Evolutionary conservation across 75 land plant genomes (phyloP).

Genomic region (Azolla pinnata): DNA sequence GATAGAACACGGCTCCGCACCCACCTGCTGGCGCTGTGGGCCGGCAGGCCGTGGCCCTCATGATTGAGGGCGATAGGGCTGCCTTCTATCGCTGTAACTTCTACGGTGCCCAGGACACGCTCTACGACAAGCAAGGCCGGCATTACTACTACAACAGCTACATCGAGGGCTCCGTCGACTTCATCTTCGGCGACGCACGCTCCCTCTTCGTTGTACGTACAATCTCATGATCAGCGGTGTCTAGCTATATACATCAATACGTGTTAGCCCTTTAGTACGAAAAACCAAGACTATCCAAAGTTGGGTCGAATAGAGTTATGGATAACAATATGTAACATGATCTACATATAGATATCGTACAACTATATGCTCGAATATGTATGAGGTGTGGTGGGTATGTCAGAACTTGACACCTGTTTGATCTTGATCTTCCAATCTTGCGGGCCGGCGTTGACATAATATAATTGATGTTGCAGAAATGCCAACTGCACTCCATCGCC

Average conservation of each 20-base stretch:
- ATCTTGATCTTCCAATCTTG: too few relatives aligned
- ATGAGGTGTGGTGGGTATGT: too few relatives aligned
- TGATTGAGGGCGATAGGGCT: constrained; percentile 61
- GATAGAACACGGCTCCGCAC: constrained; percentile 32
- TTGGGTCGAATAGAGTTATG: too few relatives aligned
- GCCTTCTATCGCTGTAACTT: constrained; percentile 64
- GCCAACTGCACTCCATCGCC: background rate
- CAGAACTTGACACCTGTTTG: too few relatives aligned
- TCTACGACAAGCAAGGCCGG: constrained; percentile 42
- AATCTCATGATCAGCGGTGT: too few relatives aligned
- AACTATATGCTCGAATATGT: too few relatives aligned
- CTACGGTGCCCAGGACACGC: constrained; percentile 51
- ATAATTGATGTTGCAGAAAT: background rate
- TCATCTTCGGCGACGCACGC: constrained; percentile 36
- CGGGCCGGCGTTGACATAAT: too few relatives aligned
- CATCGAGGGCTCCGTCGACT: constrained; percentile 47
- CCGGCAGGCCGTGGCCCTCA: constrained; percentile 55
- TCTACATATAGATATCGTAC: too few relatives aligned
- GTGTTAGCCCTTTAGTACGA: too few relatives aligned
- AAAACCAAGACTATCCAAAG: too few relatives aligned
- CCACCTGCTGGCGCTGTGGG: constrained; percentile 25
- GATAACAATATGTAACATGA: too few relatives aligned
- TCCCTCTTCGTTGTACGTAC: constrained; percentile 20
- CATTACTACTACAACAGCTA: constrained; percentile 44
- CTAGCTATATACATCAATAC: too few relatives aligned